Conservation (phyloP, 371 early-diverging fungal genomes). For the Apophysomyces trapeziformis region DNA sequence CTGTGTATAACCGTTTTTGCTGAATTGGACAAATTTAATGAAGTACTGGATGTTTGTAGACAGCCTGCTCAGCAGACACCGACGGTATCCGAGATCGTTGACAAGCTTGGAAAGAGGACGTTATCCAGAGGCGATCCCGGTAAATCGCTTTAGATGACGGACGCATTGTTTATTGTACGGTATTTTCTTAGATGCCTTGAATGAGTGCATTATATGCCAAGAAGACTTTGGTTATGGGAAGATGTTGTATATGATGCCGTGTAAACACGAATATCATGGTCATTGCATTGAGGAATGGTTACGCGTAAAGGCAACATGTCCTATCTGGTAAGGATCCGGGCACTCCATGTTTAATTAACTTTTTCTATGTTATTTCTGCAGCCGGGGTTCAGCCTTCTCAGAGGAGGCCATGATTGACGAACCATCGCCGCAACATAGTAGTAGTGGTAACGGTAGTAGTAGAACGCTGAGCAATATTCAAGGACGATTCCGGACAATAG, state of each 20-base stretch:
- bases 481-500: too few species aligned
- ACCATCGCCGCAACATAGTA: too few species aligned
- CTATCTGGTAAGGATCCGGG: constrained; percentile 23
- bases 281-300: constrained; percentile 26
- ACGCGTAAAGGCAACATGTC: constrained; percentile 21
- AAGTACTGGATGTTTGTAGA: background rate
- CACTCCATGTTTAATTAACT: background rate
- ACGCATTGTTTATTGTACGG: background rate
- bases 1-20: background rate
- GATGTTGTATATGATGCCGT: constrained; percentile 19
- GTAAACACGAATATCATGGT: constrained; percentile 30
- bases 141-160: background rate
- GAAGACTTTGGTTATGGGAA: constrained; percentile 15
- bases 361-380: background rate
- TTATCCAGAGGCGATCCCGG: background rate
- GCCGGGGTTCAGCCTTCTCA: background rate
- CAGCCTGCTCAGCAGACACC: background rate
- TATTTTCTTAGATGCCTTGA: constrained; percentile 5
- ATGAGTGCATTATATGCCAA: constrained; percentile 25
- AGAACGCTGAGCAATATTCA: too few species aligned
- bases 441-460: too few species aligned
- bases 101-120: background rate
- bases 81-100: background rate
- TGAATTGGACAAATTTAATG: background rate
- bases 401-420: too few species aligned